Evolutionary conservation across 2,329 filamentous ascomycete species (phyloP), one percentile per base, ranked within the genome.

Genomic region (Pseudogymnoascus sp.): DNA sequence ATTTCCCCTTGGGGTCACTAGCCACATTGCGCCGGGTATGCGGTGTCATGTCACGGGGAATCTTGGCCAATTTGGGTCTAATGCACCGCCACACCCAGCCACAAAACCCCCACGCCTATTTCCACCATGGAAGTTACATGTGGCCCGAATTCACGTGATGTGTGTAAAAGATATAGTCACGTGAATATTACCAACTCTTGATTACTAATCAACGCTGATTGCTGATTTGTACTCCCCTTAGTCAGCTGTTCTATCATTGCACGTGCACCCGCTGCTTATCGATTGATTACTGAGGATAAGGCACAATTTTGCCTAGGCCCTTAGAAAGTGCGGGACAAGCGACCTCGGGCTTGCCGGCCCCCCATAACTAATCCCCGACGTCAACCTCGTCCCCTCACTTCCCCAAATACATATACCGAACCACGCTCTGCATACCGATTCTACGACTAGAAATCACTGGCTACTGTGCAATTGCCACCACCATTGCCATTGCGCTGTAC

Each of bases 311-410:
- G 45, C 45, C 45, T 52, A 52, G 45, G 45, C 45, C 41, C 23
- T 52, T 52, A 52, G 45, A 52, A 52, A 52, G 45, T 52, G 55
- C 30, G 55, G 55, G 55, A 57, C 55, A 57, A 57, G 55, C 55
- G 55, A 57, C 55, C 55, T 57, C 55, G 55, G 55, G 30, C 55
- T 52, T 52, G 34, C 30, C 55, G 55, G 55, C 55, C 30, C 34
- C 35, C 35, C 52, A 57, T 57, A 28, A 57, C n/a, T 37, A 34
- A 48, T 57, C 34, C 15, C 52, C 30, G 52, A 57, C 52, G 30
- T 34, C 52, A 57, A 48, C 41, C 13, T 48, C 28, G n/a, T 37
- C 55, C 30, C 55, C 55, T 52, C 26, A 52, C 26, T 52, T 52
- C 45, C 4, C 45, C 45, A 52, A 52, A 52, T 52, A 52, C 23